Evolutionary conservation across 345 rosid genomes (phyloP).

Genomic region (Citrus mangshanensis): DNA sequence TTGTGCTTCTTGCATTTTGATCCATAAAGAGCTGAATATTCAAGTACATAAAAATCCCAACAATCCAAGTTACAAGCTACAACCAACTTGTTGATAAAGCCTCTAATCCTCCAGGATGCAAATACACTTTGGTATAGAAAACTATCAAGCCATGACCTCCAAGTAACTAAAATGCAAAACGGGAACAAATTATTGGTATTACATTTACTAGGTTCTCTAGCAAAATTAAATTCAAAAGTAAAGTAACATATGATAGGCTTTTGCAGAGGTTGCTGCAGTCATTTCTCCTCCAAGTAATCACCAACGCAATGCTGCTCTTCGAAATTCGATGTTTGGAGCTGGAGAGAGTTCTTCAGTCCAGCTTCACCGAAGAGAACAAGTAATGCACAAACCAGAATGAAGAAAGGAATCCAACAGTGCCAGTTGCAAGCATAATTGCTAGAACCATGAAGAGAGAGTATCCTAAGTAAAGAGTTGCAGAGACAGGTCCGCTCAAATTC

Average conservation of each 20-base stretch:
- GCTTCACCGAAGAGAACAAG: slow-evolving; percentile 73
- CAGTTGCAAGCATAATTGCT: slow-evolving; percentile 71
- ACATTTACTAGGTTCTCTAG: slow-evolving; percentile 30
- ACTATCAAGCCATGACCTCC: slow-evolving; percentile 17
- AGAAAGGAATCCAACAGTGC: slow-evolving; percentile 67
- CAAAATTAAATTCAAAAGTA: slow-evolving; percentile 8
- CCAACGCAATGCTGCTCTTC: background rate
- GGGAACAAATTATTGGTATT: slow-evolving; percentile 26
- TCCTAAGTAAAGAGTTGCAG: slow-evolving; percentile 64
- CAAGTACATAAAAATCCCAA: background rate
- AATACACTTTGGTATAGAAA: background rate
- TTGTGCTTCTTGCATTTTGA: background rate
- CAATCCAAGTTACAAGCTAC: background rate
- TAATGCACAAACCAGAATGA: slow-evolving; percentile 78
- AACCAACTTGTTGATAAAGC: background rate
- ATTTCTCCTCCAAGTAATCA: background rate
- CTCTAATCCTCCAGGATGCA: slow-evolving; percentile 4
- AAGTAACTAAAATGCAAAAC: slow-evolving; percentile 20
- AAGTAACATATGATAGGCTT: slow-evolving; percentile 4
- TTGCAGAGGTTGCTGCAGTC: background rate
- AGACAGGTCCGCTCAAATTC: slow-evolving; percentile 65
- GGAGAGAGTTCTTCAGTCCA: slow-evolving; percentile 43
- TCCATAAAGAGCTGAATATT: background rate
- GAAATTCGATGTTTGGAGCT: background rate
- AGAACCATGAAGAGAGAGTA: slow-evolving; percentile 67